These are phyloP conservation scores for Pezicula carpinea DNA, from an alignment of 2,329 filamentous ascomycete species.

Conservation along the genomic window DNA sequence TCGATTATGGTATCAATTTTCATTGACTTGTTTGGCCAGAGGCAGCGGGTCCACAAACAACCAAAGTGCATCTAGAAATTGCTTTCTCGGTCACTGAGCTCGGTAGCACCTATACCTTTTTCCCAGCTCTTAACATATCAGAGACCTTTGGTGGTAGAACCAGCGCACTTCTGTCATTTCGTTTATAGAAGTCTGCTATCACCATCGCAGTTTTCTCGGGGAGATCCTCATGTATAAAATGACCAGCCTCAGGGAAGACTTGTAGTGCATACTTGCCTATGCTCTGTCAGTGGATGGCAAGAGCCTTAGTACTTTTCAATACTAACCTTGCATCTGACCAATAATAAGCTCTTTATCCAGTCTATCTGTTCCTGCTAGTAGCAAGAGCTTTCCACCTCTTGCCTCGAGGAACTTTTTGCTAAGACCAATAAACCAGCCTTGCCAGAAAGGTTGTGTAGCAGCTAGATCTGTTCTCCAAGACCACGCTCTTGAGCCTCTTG, in stretches of 20 bases:
- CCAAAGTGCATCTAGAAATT: neutral
- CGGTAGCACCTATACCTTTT: constrained; percentile 41
- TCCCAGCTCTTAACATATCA: constrained; percentile 61
- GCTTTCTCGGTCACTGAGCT: no score
- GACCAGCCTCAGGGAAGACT: constrained; percentile 89
- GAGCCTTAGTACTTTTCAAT: neutral
- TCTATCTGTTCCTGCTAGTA: constrained; percentile 85
- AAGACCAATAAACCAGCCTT: constrained; percentile 85
- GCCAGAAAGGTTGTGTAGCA: constrained; percentile 86
- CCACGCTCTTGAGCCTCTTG: constrained; percentile 43
- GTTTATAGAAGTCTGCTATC: constrained; percentile 83
- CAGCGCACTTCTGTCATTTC: constrained; percentile 81
- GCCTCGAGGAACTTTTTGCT: constrained; percentile 83
- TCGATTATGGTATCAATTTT: no score
- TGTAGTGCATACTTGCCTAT: constrained; percentile 89
- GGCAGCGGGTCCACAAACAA: no score
- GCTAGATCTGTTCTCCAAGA: constrained; percentile 82
- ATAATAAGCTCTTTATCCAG: constrained; percentile 91
- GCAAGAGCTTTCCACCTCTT: constrained; percentile 75
- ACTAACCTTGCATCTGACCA: constrained; percentile 88
- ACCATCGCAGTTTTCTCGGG: constrained; percentile 84
- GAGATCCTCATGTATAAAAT: constrained; percentile 95
- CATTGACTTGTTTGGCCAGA: no score
- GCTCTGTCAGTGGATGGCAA: constrained; percentile 4
- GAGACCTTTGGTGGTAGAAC: constrained; percentile 91